Evolutionary conservation across 768 basidiomycete genomes (phyloP), one percentile per base, ranked within the genome.

Genomic region (Leucocoprinus sp.): DNA sequence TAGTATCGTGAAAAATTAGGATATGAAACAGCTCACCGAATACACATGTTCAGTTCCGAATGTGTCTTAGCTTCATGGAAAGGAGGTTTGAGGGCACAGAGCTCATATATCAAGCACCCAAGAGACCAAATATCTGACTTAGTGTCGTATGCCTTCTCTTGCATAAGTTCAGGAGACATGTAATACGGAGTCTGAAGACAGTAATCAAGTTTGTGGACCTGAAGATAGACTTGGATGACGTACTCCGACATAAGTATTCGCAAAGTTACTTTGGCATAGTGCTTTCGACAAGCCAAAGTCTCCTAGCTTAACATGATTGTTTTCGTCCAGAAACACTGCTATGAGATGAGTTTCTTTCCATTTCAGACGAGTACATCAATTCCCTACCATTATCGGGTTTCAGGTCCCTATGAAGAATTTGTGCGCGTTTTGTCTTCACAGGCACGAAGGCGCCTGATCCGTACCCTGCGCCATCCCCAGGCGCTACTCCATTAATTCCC

Each of bases 91-190:
- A 93, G 71, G 0, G 95, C 92, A 52, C 95, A 98, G 29, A 98
- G 76, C 65, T 98, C 96, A 62, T 89, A 98, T 19, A 97, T 89
- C 23, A 98, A 74, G 64, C 96, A 99, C 1, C 96, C 96, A 22
- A 98, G 73, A 3, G 91, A 93, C 96, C 96, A 99, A 38, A 99
- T 97, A 58, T 99, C 96, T 0, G 89, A 92, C 66, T 98, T 99
- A 5, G 90, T 85, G 65, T 97, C 96, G 64, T 99, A 99, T 2
- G 90, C 80, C 60, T 90, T 93, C 60, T 98, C 95, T 67, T 89
- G 90, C 78, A 97, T 91, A 26, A 98, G 75, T 62, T 99, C 95
- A 0, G 96, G 96, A 1, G 93, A 96, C 96, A 99, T 98, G 68
- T 99, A 98, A 60, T 98, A 93, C 2, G 96, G 96, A 2, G 96